Percentiles rank a stretch among this genome's conserved stretches.
These are phyloP conservation scores for Hericium rajendrae DNA, from an alignment of 768 basidiomycete species.

Conservation along the genomic window DNA sequence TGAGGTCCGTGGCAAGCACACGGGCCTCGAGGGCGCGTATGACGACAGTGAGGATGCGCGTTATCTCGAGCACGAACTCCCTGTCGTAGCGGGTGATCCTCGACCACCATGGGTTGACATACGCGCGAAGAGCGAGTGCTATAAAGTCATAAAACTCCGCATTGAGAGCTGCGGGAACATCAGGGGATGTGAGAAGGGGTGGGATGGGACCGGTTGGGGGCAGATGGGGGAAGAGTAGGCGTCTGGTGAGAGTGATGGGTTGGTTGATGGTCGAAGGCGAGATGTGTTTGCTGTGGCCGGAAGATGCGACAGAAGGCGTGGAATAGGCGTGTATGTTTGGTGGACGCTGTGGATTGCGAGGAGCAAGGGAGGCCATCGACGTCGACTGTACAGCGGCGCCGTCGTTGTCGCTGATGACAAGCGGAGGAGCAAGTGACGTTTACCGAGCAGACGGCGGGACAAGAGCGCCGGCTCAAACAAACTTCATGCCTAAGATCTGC, in stretches of 20 bases:
- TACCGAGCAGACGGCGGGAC: too few species aligned
- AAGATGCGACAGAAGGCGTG: slow-evolving; percentile 10
- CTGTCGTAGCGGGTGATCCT: slow-evolving; percentile 78
- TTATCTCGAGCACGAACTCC: slow-evolving; percentile 67
- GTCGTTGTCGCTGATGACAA: neutral
- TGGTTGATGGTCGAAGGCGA: neutral
- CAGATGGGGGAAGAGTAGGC: slow-evolving; percentile 56
- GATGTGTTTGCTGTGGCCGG: slow-evolving; percentile 4
- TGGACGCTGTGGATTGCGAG: neutral
- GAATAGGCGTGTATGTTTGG: neutral
- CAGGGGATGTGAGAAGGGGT: slow-evolving; percentile 38
- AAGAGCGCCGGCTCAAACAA: too few species aligned
- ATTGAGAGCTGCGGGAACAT: slow-evolving; percentile 44
- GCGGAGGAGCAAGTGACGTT: too few species aligned
- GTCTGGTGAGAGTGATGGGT: slow-evolving; percentile 17
- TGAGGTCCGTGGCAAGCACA: slow-evolving; percentile 42
- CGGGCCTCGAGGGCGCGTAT: slow-evolving; percentile 54
- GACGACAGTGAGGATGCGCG: slow-evolving; percentile 46
- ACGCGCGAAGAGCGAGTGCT: slow-evolving; percentile 71
- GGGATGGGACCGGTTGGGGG: slow-evolving; percentile 36
- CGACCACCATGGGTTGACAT: slow-evolving; percentile 79
- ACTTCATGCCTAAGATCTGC: too few species aligned
- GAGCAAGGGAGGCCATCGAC: neutral
- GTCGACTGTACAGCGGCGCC: neutral
- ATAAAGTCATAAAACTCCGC: slow-evolving; percentile 71